A percentile compares a stretch with the other conserved stretches of the same genome.
These are phyloP conservation scores for Wickerhamomyces rabaulensis DNA, from an alignment of 805 yeast genomes.

Conservation along the genomic window DNA sequence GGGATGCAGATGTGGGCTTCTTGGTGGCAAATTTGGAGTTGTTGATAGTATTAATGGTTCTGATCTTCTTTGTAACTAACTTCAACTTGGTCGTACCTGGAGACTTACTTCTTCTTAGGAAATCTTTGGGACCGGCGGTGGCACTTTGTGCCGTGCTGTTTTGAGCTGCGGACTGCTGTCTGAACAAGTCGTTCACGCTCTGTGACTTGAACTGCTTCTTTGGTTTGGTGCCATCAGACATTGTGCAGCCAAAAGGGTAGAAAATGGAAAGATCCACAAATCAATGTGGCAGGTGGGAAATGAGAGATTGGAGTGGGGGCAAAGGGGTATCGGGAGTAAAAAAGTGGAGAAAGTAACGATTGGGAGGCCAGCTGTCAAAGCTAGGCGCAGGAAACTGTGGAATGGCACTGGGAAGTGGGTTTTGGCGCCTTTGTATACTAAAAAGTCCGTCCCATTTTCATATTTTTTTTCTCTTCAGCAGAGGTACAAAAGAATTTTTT, in stretches of 20 bases:
- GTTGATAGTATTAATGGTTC: conserved; percentile 3
- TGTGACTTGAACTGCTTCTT: conserved; percentile 26
- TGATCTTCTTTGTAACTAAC: conserved; percentile 15
- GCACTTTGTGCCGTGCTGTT: not conserved
- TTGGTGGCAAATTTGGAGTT: conserved; percentile 1
- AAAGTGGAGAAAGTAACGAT: too few species aligned
- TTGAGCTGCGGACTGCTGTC: conserved; percentile 14
- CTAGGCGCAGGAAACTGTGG: too few species aligned
- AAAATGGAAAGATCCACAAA: conserved; percentile 3
- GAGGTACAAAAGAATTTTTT: not conserved
- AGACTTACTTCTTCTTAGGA: conserved; percentile 7
- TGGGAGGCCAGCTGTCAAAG: too few species aligned
- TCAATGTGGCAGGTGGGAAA: not conserved
- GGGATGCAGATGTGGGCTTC: not conserved
- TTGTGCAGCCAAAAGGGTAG: not conserved
- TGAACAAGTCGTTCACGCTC: conserved; percentile 23
- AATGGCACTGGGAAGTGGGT: too few species aligned
- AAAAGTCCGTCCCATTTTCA: too few species aligned
- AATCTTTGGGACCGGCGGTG: not conserved
- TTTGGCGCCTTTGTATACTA: too few species aligned
- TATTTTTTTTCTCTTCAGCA: not conserved
- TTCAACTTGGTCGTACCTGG: conserved; percentile 18
- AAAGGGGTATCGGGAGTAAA: too few species aligned
- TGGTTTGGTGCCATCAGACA: conserved; percentile 20
- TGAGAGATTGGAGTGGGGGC: not conserved